Base-by-base conservation (phyloP, 257 asterid genomes). In the Penstemon eatonii region DNA sequence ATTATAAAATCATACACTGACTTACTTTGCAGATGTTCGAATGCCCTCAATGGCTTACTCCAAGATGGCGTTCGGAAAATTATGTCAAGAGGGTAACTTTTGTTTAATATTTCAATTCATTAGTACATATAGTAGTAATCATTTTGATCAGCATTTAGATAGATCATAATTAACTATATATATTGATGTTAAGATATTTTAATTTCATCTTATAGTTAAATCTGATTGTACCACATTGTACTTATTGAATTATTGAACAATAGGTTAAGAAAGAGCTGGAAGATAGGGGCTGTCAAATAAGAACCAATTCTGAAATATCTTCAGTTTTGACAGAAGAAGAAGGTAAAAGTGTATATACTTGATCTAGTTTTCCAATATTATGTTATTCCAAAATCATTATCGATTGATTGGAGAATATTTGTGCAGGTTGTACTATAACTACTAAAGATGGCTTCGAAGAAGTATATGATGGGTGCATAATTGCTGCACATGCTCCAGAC, bases 401-500 rank as follows among this genome's bases (percentile, higher is more conserved):
- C 18, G 18, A 15, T 15, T 15, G 18, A 1, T 25, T 2, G 33
- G 33, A 25, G 0, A 25, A 8, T 43, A 6, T 6, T 41, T 5
- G 7, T 33, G 56, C 85, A 93, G 98, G 95, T 56, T 88, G 95
- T 70, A 41, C 73, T 46, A 36, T 90, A 57, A 82, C 78, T 43
- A 82, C 85, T 64, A 74, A 65, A 50, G 86, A 86, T 63, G 96
- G 92, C 3, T 69, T 79, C 3, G 70, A 82, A 54, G 94, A 90
- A 3, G 59, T 18, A 56, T 88, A 71, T 4, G 86, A 93, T 43
- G 79, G 79, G 6, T 88, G 99, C 87, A 78, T 93, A 71, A 75
- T 93, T n/a, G 97, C 89, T 70, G 81, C 95, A 42, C 99, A 90
- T 71, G 99, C 97, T 46, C 97, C 97, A 4, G 95, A 93, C 78